These are phyloP conservation scores for Scheffersomyces illinoinensis DNA, from an alignment of 1,139 yeast species.

Conservation along the genomic window DNA sequence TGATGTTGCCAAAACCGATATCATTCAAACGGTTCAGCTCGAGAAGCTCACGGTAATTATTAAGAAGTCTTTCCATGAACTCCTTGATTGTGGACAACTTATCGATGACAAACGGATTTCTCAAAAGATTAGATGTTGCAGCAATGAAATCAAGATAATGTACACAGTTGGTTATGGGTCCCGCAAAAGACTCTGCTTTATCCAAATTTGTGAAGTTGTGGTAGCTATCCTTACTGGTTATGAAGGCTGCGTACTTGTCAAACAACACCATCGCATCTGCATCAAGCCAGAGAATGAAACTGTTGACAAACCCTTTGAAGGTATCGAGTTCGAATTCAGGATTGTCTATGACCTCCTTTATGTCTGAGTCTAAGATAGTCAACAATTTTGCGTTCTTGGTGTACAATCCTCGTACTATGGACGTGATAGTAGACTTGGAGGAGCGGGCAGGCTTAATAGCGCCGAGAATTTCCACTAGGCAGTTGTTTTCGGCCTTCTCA, in stretches of 20 bases:
- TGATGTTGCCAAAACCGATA: slow-evolving; percentile 38
- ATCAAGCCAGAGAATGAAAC: slow-evolving; percentile 42
- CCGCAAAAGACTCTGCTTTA: slow-evolving; percentile 20
- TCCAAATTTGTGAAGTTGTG: slow-evolving; percentile 14
- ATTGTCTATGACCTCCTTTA: slow-evolving; percentile 11
- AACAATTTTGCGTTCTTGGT: slow-evolving; percentile 40
- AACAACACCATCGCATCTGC: slow-evolving; percentile 33
- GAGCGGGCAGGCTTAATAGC: slow-evolving; percentile 33
- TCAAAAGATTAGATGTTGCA: slow-evolving; percentile 17
- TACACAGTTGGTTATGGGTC: slow-evolving; percentile 35
- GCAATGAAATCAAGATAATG: slow-evolving; percentile 34
- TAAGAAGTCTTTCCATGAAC: slow-evolving; percentile 21
- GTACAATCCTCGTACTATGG: slow-evolving; percentile 42
- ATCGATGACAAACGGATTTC: slow-evolving; percentile 45
- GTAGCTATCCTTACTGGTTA: slow-evolving; percentile 6
- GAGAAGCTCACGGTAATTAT: slow-evolving; percentile 16
- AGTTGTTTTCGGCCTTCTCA: slow-evolving; percentile 31
- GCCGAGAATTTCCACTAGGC: slow-evolving; percentile 38
- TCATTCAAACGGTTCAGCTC: slow-evolving; percentile 26
- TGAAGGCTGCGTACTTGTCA: slow-evolving; percentile 25
- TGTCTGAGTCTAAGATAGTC: slow-evolving; percentile 19
- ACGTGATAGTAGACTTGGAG: slow-evolving; percentile 27
- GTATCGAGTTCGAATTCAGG: slow-evolving; percentile 20
- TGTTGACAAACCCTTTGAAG: slow-evolving; percentile 40
- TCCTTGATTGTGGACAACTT: slow-evolving; percentile 22